phyloP scores from a whole-genome alignment of 495 filamentous ascomycete species.

The Diplogelasinospora grovesii region DNA sequence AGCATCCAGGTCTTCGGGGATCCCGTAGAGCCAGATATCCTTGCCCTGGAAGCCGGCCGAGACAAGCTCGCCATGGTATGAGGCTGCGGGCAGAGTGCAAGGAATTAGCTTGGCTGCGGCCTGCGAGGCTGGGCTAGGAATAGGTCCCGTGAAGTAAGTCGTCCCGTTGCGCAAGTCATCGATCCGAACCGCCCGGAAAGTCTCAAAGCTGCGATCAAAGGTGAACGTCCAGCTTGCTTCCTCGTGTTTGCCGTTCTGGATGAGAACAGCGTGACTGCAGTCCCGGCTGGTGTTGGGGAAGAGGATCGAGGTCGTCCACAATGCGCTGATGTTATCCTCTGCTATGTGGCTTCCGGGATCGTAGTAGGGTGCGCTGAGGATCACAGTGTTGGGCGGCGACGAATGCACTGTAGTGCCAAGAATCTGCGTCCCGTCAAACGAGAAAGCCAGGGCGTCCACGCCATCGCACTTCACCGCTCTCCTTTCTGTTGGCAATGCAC shows the following conservation, averaged over 20 bases:
- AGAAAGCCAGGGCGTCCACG: conserved; percentile 75
- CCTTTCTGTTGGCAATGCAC: conserved; percentile 57
- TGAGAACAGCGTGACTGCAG: conserved; percentile 68
- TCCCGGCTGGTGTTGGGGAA: conserved; percentile 72
- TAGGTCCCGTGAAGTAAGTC: conserved; percentile 74
- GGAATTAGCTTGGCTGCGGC: conserved; percentile 52
- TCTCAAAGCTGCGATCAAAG: conserved; percentile 68
- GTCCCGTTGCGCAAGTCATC: conserved; percentile 70
- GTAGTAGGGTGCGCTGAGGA: conserved; percentile 77
- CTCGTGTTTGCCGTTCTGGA: conserved; percentile 61
- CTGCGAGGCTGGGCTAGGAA: conserved; percentile 35
- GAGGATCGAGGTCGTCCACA: conserved; percentile 86
- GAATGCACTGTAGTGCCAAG: conserved; percentile 67
- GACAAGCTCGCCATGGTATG: conserved; percentile 62
- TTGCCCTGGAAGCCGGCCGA: conserved; percentile 68
- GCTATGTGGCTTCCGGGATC: conserved; percentile 50
- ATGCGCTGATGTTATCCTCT: conserved; percentile 61
- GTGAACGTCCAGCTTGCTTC: conserved; percentile 75
- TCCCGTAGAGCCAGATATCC: conserved; percentile 72
- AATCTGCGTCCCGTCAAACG: conserved; percentile 76
- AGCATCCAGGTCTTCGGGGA: conserved; percentile 67
- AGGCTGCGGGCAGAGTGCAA: conserved; percentile 61
- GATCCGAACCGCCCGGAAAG: conserved; percentile 68
- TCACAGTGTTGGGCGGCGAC: conserved; percentile 61
- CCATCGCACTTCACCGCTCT: conserved; percentile 75